Base-by-base conservation (phyloP, 768 basidiomycete species). In the Exidia glandulosa region DNA sequence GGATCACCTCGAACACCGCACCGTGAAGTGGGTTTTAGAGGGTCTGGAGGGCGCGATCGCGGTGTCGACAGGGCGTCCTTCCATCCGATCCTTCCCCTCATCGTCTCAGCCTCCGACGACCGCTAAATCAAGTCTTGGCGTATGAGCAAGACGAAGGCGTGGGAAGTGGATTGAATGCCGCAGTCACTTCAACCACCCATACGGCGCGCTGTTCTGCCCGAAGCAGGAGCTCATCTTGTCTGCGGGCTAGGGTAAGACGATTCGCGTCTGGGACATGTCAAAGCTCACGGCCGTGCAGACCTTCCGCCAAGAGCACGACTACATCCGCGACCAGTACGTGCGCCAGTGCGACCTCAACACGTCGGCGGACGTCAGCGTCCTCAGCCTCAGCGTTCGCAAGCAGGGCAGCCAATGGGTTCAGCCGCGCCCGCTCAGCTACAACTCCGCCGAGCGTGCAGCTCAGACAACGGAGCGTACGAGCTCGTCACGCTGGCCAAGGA, bases 111-210 rank as follows among this genome's bases (percentile, higher is more conserved):
- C 61, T 93, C 88, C 45, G 96, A 99, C 69, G 96, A 99, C 71
- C 83, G 96, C 45, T 90, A 94, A 56, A 92, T 99, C 77, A 98
- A 96, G 75, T 87, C 98, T 16, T 99, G 96, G 96, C 78, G 96
- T 63, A 98, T 99, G 96, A 92, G 88, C 71, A 96, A 99, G 71
- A 94, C 91, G 32, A 96, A 93, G 73, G 96, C 96, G 0, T 99
- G 96, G 96, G 96, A 99, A 73, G 94, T 99, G 32, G 96, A 98
- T 70, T 89, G 93, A n/a, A 10, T 98, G 93, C 76, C 81, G 96
- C 59, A 95, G 96, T 0, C 96, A 99, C 70, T 98, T 97, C 76
- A 98, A 97, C 79, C 97, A 98, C 65, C 95, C 98, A 61, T 93
- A 90, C 16, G 88, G 81, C 63, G 90, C 90, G 1, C 77, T 98